phyloP scores from a whole-genome alignment of 306 rosid species.

The Sindora glabra region DNA sequence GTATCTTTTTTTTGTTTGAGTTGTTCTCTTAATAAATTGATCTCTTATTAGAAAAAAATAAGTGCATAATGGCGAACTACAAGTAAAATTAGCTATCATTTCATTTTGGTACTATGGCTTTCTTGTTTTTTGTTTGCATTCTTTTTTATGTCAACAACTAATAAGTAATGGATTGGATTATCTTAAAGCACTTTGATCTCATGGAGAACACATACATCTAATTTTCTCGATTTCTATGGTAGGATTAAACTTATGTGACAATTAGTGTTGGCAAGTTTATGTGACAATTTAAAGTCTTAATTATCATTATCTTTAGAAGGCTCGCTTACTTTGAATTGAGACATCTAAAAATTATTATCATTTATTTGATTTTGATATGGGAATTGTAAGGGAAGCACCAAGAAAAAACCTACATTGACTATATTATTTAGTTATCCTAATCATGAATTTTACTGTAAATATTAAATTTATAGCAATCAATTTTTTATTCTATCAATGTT shows the following conservation, averaged over 20 bases:
- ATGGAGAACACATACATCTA: not conserved
- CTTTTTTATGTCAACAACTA: constrained; percentile 12
- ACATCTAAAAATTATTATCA: constrained; percentile 4
- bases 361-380: not conserved
- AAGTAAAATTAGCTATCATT: not conserved
- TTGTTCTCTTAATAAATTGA: too few species aligned
- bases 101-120: too few species aligned
- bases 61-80: not conserved
- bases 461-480: not conserved
- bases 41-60: not conserved
- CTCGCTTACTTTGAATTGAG: not conserved
- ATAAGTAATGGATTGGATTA: constrained; percentile 4
- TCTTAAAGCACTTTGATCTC: not conserved
- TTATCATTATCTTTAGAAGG: constrained; percentile 15
- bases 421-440: not conserved
- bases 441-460: not conserved
- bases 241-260: constrained; percentile 21
- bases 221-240: not conserved
- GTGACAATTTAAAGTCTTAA: not conserved
- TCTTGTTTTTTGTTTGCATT: not conserved
- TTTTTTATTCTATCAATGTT: not conserved
- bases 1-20: too few species aligned
- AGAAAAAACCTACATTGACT: constrained; percentile 21
- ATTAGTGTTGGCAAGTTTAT: constrained; percentile 6
- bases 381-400: not conserved